phyloP scores from a whole-genome alignment of 2,329 filamentous ascomycete species.

The Emmonsia crescens region DNA sequence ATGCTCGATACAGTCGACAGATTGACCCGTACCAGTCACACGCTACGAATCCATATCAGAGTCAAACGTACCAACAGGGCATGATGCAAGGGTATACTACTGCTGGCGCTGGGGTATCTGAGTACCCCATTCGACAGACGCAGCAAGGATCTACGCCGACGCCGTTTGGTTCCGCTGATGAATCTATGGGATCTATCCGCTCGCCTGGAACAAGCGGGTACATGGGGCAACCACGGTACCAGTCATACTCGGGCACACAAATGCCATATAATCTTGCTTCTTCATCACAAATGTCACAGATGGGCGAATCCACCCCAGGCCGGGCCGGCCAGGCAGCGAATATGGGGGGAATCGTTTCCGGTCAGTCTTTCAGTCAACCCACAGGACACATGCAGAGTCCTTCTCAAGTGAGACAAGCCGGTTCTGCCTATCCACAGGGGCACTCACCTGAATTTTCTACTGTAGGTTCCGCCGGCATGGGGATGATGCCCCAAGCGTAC shows the following conservation, averaged over 20 bases:
- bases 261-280: slow-evolving; percentile 2
- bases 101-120: slow-evolving; percentile 15
- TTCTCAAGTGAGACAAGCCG: slow-evolving; percentile 4
- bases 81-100: slow-evolving; percentile 27
- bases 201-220: slow-evolving; percentile 17
- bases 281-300: background rate
- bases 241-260: background rate
- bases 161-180: slow-evolving; percentile 13
- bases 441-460: slow-evolving; percentile 2
- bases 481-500: slow-evolving; percentile 5
- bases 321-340: background rate
- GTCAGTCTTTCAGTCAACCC: slow-evolving; percentile 4
- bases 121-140: background rate
- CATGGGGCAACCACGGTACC: slow-evolving; percentile 18
- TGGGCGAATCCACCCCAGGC: slow-evolving; percentile 1
- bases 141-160: background rate
- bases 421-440: slow-evolving; percentile 3
- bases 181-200: slow-evolving; percentile 26
- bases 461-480: slow-evolving; percentile 2
- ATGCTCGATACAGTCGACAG: slow-evolving; percentile 25
- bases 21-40: slow-evolving; percentile 29
- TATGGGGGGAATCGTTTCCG: slow-evolving; percentile 3
- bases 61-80: slow-evolving; percentile 24
- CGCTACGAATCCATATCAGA: slow-evolving; percentile 23
- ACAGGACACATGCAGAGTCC: slow-evolving; percentile 3